phyloP scores from a whole-genome alignment of 208 protist species.

The Leishmania lainsoni region DNA sequence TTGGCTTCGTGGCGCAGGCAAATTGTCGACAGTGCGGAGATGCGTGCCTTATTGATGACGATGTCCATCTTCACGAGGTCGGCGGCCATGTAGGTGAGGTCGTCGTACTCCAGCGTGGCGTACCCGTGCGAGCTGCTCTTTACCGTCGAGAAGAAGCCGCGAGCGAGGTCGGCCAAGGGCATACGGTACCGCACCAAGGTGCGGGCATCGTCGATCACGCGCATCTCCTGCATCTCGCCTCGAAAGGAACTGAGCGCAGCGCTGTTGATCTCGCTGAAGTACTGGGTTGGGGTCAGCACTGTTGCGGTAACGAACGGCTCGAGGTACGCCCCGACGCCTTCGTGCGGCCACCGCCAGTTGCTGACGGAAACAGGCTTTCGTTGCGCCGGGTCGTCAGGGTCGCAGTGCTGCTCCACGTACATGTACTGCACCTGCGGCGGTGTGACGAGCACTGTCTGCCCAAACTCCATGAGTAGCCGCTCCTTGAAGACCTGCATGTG shows the following conservation, averaged over 20 bases:
- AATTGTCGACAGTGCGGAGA: conserved; percentile 93
- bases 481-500: conserved; percentile 98
- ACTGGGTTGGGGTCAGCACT: conserved; percentile 90
- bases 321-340: conserved; percentile 77
- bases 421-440: conserved; percentile 94
- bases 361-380: conserved; percentile 64
- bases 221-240: conserved; percentile 74
- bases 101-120: conserved; percentile 96
- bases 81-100: conserved; percentile 81
- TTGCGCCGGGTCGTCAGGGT: conserved; percentile 30
- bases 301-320: conserved; percentile 92
- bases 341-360: conserved; percentile 87
- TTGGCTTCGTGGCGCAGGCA: conserved; percentile 72
- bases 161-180: conserved; percentile 94
- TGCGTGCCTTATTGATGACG: conserved; percentile 90
- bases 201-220: conserved; percentile 72
- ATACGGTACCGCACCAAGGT: conserved; percentile 87
- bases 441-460: conserved; percentile 92
- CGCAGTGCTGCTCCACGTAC: conserved; percentile 48
- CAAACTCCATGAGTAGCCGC: conserved; percentile 94
- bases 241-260: conserved; percentile 70
- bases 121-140: conserved; percentile 94
- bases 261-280: conserved; percentile 87
- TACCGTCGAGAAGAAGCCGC: conserved; percentile 95
- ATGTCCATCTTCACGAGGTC: conserved; percentile 94